phyloP scores from a whole-genome alignment of 305 asterid genomes.

The Solanum hybrid region DNA sequence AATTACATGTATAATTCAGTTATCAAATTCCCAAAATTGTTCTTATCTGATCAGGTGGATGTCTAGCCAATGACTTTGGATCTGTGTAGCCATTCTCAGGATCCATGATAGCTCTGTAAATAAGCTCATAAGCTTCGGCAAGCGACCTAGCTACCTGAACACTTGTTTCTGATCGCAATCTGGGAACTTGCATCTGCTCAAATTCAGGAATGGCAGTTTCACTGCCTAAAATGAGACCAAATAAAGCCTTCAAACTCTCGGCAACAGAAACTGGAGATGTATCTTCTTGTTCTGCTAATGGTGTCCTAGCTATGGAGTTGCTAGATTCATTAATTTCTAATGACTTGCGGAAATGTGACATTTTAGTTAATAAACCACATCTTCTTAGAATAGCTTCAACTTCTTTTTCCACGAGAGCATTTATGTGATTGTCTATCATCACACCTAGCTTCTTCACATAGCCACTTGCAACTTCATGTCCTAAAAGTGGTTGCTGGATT shows the following conservation, averaged over 20 bases:
- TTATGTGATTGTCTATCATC: slow-evolving; percentile 69
- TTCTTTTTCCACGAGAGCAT: slow-evolving; percentile 72
- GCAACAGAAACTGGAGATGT: slow-evolving; percentile 63
- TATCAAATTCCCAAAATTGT: slow-evolving; percentile 82
- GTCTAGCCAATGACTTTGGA: slow-evolving; percentile 85
- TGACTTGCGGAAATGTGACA: slow-evolving; percentile 52
- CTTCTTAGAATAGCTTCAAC: slow-evolving; percentile 55
- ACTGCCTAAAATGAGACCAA: slow-evolving; percentile 80
- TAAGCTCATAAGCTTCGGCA: slow-evolving; percentile 71
- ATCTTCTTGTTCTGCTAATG: slow-evolving; percentile 66
- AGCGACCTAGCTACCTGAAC: slow-evolving; percentile 55
- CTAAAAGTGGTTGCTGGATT: slow-evolving; percentile 73
- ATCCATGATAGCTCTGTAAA: slow-evolving; percentile 71
- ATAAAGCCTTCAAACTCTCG: slow-evolving; percentile 77
- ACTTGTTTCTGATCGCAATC: slow-evolving; percentile 75
- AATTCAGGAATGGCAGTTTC: slow-evolving; percentile 79
- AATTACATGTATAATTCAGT: background rate
- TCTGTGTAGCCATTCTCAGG: slow-evolving; percentile 64
- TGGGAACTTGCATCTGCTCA: slow-evolving; percentile 83
- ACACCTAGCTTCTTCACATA: slow-evolving; percentile 66
- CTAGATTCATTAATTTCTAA: slow-evolving; percentile 15
- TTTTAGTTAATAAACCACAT: slow-evolving; percentile 75
- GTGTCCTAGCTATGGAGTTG: slow-evolving; percentile 19
- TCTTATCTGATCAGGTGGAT: slow-evolving; percentile 90
- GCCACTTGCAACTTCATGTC: slow-evolving; percentile 63